These are phyloP conservation scores for Pythium inflatum DNA, from an alignment of 352 stramenopile species.

Conservation along the genomic window DNA sequence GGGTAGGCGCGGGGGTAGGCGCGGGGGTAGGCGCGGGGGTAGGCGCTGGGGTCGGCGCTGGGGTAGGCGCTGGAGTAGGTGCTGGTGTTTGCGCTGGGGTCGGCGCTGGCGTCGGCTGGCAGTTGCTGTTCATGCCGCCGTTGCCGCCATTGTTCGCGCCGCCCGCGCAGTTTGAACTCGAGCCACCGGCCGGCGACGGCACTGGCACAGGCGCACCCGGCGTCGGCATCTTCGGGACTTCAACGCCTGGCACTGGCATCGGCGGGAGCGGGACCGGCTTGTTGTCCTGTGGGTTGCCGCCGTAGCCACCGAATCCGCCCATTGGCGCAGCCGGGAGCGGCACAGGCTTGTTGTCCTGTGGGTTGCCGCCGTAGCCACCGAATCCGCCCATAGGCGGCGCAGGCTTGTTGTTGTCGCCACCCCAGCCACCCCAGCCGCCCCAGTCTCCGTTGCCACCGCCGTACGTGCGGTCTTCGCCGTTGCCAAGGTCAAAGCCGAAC, in stretches of 20 bases:
- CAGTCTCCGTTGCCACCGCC: not conserved
- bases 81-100: not conserved
- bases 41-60: not conserved
- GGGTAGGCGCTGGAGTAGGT: not conserved
- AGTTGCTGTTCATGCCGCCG: not conserved
- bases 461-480: not conserved
- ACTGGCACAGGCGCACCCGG: not conserved
- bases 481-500: slow-evolving; percentile 2
- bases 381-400: no score
- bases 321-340: not conserved
- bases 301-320: slow-evolving; percentile 1
- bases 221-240: not conserved
- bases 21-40: not conserved
- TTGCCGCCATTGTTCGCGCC: not conserved
- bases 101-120: not conserved
- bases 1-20: slow-evolving; percentile 2
- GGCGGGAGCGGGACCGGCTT: slow-evolving; percentile 5
- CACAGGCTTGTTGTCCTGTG: not conserved
- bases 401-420: slow-evolving; percentile 5
- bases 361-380: slow-evolving; percentile 3
- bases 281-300: slow-evolving; percentile 4
- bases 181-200: not conserved
- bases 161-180: slow-evolving; percentile 5
- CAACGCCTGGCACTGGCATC: not conserved
- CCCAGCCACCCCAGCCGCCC: no score